Evolutionary conservation across 1,139 yeast genomes (phyloP).

Genomic region (Magnusiomyces tetraspermus): DNA sequence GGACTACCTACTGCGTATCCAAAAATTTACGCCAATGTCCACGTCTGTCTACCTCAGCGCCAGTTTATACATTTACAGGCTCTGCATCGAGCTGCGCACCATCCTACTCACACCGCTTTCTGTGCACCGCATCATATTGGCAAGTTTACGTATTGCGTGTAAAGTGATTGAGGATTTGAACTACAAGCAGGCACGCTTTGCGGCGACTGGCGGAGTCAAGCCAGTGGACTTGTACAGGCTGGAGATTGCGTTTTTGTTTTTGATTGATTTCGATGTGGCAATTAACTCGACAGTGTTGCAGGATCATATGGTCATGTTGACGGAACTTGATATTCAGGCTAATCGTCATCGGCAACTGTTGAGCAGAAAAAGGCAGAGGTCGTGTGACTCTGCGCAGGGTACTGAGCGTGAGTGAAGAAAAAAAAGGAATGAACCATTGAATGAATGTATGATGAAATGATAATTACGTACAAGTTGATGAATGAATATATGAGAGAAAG

Average conservation of each 20-base stretch:
- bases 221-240: conserved; percentile 37
- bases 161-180: conserved; percentile 45
- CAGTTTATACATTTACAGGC: conserved; percentile 31
- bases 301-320: conserved; percentile 21
- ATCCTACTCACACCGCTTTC: conserved; percentile 36
- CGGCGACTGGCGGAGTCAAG: conserved; percentile 46
- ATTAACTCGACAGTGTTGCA: conserved; percentile 27
- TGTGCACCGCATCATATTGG: conserved; percentile 42
- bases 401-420: too few species aligned
- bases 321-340: conserved; percentile 21
- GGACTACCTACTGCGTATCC: conserved; percentile 35
- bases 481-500: too few species aligned
- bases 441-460: too few species aligned
- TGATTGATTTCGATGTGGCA: conserved; percentile 32
- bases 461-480: too few species aligned
- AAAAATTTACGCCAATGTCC: conserved; percentile 38
- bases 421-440: too few species aligned
- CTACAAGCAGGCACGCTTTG: conserved; percentile 42
- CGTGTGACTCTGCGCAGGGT: not conserved
- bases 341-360: conserved; percentile 8
- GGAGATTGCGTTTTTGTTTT: conserved; percentile 40
- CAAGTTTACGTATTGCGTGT: conserved; percentile 42
- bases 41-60: conserved; percentile 38
- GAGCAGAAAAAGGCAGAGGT: not conserved
- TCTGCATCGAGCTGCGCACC: conserved; percentile 27